Evolutionary conservation across 257 asterid genomes (phyloP).

Genomic region (Mentha longifolia): DNA sequence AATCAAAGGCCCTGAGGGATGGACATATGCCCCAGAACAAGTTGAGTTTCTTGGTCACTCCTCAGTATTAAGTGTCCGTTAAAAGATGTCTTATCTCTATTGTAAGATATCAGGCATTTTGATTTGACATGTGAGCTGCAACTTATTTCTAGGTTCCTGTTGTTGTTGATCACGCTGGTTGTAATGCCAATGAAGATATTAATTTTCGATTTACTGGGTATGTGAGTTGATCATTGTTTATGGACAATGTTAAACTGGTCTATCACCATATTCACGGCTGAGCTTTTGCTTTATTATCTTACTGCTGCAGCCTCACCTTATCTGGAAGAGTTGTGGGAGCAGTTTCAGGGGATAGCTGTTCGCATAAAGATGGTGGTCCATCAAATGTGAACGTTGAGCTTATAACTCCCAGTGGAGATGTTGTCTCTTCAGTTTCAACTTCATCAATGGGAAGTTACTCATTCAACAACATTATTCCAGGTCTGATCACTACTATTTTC

Average conservation of each 20-base stretch:
- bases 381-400: conserved; percentile 80
- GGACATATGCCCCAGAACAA: conserved; percentile 94
- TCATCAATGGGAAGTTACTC: conserved; percentile 76
- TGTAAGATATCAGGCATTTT: conserved; percentile 7
- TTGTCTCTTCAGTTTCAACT: conserved; percentile 73
- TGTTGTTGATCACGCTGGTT: conserved; percentile 79
- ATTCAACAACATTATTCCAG: conserved; percentile 77
- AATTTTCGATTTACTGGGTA: conserved; percentile 94
- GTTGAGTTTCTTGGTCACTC: conserved; percentile 61
- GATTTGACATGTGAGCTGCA: conserved; percentile 22
- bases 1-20: conserved; percentile 93
- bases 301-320: conserved; percentile 68
- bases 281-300: conserved; percentile 37
- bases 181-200: conserved; percentile 91
- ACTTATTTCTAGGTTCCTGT: conserved; percentile 69
- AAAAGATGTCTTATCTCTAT: conserved; percentile 20
- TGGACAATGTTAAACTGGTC: conserved; percentile 24
- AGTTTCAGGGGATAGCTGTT: conserved; percentile 80
- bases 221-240: conserved; percentile 31
- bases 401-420: conserved; percentile 67
- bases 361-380: conserved; percentile 74
- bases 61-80: conserved; percentile 16
- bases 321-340: conserved; percentile 86
- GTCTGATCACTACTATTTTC: conserved; percentile 44
- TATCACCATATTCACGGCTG: conserved; percentile 29